Base-by-base conservation (phyloP, 345 rosid genomes). In the Cochlearia excelsa region DNA sequence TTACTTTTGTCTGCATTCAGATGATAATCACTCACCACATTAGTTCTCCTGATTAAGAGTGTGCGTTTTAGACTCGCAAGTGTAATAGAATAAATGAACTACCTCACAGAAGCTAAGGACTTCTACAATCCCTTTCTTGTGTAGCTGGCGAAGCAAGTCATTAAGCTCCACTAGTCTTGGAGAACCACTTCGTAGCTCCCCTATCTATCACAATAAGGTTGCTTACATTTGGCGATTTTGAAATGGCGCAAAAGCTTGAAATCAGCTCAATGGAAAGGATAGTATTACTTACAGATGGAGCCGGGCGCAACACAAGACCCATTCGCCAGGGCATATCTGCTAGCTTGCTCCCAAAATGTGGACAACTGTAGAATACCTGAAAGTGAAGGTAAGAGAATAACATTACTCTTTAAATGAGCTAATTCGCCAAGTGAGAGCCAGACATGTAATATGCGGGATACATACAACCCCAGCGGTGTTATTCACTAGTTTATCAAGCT, bases 301-400 rank as follows among this genome's bases (percentile, higher is more conserved):
- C 99, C 1, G 97, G 97, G 9, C 97, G 97, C 16, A 89, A 60
- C 67, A 93, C 95, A 33, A 89, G 92, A 59, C 97, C 97, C 95
- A 89, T 89, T 61, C 94, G 84, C 95, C 94, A 89, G 9, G 97
- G 99, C 97, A 93, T 81, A 74, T 93, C 99, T 43, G 99, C 99
- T 57, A 93, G 80, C 71, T 84, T 89, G 81, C 99, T 93, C 50
- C 99, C 99, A 61, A 93, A 93, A 74, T 89, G 97, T 47, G 97
- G 99, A 71, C 95, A 93, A 78, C 97, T 93, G 69, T 93, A 93
- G 74, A 93, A 93, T 59, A 89, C 85, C 95, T 93, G 81, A 69
- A 68, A 77, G 31, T 54, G 75, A 16, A 10, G 33, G 53, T 16
- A 39, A 16, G 33, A 45, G 9, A 3, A 33, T 58, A 39, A 50